phyloP scores from a whole-genome alignment of 176 grass and related monocot species.

The Themeda triandra region DNA sequence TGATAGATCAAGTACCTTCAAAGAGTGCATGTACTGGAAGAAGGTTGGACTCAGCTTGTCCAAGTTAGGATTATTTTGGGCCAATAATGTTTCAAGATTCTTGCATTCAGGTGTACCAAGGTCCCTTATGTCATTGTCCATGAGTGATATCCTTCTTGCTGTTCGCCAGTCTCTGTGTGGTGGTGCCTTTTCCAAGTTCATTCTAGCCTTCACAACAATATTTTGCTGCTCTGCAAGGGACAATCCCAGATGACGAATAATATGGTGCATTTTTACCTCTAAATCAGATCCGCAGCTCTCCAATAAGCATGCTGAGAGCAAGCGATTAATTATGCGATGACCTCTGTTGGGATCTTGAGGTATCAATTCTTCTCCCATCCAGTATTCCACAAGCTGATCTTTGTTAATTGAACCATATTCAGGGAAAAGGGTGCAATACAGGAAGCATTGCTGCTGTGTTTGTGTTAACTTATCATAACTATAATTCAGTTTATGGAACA shows the following conservation, averaged over 20 bases:
- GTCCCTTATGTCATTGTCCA: conserved; percentile 47
- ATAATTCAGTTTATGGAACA: conserved; percentile 45
- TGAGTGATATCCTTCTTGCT: conserved; percentile 50
- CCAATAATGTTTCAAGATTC: conserved; percentile 51
- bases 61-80: conserved; percentile 58
- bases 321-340: conserved; percentile 26
- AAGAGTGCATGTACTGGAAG: conserved; percentile 44
- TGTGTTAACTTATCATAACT: conserved; percentile 44
- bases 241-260: conserved; percentile 40
- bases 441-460: conserved; percentile 36
- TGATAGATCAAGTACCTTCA: conserved; percentile 70
- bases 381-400: conserved; percentile 55
- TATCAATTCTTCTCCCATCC: conserved; percentile 59
- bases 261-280: conserved; percentile 59
- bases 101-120: conserved; percentile 35
- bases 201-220: conserved; percentile 38
- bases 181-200: conserved; percentile 35
- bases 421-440: conserved; percentile 61
- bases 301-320: conserved; percentile 42
- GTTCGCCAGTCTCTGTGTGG: conserved; percentile 22
- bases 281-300: conserved; percentile 27
- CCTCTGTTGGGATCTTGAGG: conserved; percentile 24
- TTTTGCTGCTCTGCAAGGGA: conserved; percentile 11
- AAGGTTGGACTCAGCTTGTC: conserved; percentile 28
- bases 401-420: conserved; percentile 48